These are phyloP conservation scores for Pythium graminicola DNA, from an alignment of 352 stramenopile species.

Conservation along the genomic window DNA sequence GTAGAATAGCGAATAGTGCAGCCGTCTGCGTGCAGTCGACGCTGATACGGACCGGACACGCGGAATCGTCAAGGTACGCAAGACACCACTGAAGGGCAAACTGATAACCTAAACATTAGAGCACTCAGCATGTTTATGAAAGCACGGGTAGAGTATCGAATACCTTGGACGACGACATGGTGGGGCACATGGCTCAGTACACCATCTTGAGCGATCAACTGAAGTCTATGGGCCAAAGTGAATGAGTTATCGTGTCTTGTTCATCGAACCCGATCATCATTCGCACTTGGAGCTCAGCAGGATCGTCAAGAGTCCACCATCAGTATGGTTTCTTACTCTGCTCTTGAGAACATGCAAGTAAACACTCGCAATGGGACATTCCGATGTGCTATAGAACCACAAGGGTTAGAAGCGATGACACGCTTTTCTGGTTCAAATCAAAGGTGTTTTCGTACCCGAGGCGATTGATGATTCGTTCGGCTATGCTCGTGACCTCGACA, in stretches of 20 bases:
- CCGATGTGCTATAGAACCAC: slow-evolving; percentile 1
- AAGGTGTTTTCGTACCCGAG: slow-evolving; percentile 24
- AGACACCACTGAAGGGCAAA: slow-evolving; percentile 42
- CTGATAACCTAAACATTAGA: slow-evolving; percentile 29
- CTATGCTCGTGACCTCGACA: slow-evolving; percentile 37
- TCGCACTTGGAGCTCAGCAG: slow-evolving; percentile 28
- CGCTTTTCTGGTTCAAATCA: neutral
- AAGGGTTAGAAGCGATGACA: neutral
- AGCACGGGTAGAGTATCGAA: neutral
- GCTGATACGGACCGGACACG: slow-evolving; percentile 35
- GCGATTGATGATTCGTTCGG: slow-evolving; percentile 33
- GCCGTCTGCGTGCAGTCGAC: slow-evolving; percentile 41
- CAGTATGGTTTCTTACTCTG: slow-evolving; percentile 35
- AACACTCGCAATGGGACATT: slow-evolving; percentile 46
- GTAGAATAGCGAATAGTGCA: slow-evolving; percentile 34
- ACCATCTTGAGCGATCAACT: slow-evolving; percentile 6
- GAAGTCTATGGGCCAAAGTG: slow-evolving; percentile 4
- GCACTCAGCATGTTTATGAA: neutral
- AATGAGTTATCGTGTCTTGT: too few relatives aligned
- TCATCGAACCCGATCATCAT: neutral
- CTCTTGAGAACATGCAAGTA: slow-evolving; percentile 54
- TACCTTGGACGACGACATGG: slow-evolving; percentile 11
- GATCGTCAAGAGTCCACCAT: slow-evolving; percentile 41
- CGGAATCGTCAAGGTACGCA: slow-evolving; percentile 33
- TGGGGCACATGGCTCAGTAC: neutral